Base-by-base conservation (phyloP, 805 yeast genomes). In the Candida suzukii region DNA sequence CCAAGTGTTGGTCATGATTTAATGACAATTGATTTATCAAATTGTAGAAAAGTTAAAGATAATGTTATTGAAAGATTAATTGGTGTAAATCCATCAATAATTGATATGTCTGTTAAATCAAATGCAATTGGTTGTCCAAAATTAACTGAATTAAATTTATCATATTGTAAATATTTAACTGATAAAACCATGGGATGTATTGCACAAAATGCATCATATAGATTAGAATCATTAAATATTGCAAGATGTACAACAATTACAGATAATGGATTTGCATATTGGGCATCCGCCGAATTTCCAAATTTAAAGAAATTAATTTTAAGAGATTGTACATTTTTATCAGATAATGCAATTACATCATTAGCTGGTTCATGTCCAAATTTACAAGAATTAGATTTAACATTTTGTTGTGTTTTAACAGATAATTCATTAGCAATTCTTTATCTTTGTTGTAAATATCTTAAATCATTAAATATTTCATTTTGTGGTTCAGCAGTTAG, bases 401-500 rank as follows among this genome's bases (percentile, higher is more conserved):
- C 83, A 16, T 84, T 84, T 52, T 84, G 93, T 56, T 83, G 91
- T 61, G 81, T 86, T 3, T 59, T 84, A 37, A 74, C 84, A 10
- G 90, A 84, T 53, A 70, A 75, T 30, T 71, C 90, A 2, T 65
- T 84, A 22, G 87, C 83, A 47, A 76, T 80, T 2, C 57, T 84
- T 18, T 71, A 83, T 46, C 61, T 79, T 16, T 83, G 85, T n/a
- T 82, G 88, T 52, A 80, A 75, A 38, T 57, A 66, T 7, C 57
- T 84, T 44, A 57, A 66, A 34, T 57, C 61, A 18, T 60, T 84
- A 45, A 80, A 81, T 49, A 56, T 83, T 27, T 77, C 86, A 10
- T 84, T 82, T 52, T 84, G 91, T 60, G 91, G 91, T 4, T 73
- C 83, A 25, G 90, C 91, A 1, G 88, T 84, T 5, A 78, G 87